phyloP scores from a whole-genome alignment of 805 yeast species.

The Komagataella kurtzmanii region DNA sequence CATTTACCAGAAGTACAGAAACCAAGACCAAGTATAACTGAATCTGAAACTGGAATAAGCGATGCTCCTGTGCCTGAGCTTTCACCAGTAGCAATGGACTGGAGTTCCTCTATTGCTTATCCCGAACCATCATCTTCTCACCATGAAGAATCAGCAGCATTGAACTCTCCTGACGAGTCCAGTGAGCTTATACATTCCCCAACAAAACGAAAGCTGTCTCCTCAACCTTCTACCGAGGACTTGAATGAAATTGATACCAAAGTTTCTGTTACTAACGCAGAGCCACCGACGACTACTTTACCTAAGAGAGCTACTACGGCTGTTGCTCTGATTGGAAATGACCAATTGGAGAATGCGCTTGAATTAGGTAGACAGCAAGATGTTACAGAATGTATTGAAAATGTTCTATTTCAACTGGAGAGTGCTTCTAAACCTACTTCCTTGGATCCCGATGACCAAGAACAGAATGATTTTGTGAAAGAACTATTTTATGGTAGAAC shows the following conservation, averaged over 20 bases:
- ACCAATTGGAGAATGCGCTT: constrained; percentile 60
- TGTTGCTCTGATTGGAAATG: constrained; percentile 25
- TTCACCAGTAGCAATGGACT: not conserved
- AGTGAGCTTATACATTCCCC: not conserved
- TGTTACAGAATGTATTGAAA: constrained; percentile 94
- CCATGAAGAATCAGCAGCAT: not conserved
- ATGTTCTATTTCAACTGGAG: constrained; percentile 82
- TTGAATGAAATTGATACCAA: not conserved
- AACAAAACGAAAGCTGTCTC: not conserved
- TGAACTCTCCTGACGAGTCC: not conserved
- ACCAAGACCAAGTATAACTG: not conserved
- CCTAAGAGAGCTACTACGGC: not conserved
- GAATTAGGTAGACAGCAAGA: constrained; percentile 91
- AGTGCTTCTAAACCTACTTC: constrained; percentile 64
- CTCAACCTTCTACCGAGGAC: too few relatives aligned
- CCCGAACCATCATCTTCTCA: not conserved
- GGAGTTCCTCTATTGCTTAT: not conserved
- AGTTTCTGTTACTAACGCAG: not conserved
- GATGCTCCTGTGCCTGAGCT: not conserved
- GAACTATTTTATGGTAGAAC: constrained; percentile 76
- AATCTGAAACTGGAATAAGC: not conserved
- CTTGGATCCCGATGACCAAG: constrained; percentile 54
- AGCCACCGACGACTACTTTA: not conserved
- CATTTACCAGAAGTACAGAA: constrained; percentile 9
- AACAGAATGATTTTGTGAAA: constrained; percentile 75